These are phyloP conservation scores for Blastocystis hominis DNA, from an alignment of 352 stramenopile genomes.

Conservation along the genomic window DNA sequence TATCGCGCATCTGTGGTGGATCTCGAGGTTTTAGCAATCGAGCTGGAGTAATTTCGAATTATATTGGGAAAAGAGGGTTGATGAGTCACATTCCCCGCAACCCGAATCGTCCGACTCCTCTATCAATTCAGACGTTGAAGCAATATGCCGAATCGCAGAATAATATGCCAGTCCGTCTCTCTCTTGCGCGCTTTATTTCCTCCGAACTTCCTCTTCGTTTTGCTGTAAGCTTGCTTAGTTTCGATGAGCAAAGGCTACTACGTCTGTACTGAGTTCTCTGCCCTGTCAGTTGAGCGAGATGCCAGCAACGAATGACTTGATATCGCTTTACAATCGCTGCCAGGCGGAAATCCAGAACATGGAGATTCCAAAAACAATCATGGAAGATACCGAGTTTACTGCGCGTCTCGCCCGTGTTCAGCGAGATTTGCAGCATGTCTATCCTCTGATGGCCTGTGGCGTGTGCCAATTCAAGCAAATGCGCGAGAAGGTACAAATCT, in stretches of 20 bases:
- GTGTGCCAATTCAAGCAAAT: conserved; percentile 53
- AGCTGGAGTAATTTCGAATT: not conserved
- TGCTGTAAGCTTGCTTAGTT: not conserved
- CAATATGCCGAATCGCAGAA: conserved; percentile 41
- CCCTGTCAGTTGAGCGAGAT: conserved; percentile 48
- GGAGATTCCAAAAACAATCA: conserved; percentile 33
- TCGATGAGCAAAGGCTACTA: not conserved
- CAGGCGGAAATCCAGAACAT: conserved; percentile 36
- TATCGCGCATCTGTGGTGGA: not conserved
- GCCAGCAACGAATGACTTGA: conserved; percentile 37
- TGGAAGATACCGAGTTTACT: conserved; percentile 55
- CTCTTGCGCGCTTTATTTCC: conserved; percentile 36
- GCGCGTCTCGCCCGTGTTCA: conserved; percentile 26
- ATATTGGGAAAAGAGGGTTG: not conserved
- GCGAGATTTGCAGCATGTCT: conserved; percentile 55
- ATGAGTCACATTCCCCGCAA: not conserved
- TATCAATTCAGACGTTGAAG: conserved; percentile 38
- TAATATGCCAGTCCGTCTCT: conserved; percentile 31
- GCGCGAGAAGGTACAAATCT: not conserved
- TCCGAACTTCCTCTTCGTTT: conserved; percentile 32
- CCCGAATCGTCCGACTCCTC: conserved; percentile 26
- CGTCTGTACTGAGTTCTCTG: conserved; percentile 34
- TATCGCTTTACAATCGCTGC: conserved; percentile 47
- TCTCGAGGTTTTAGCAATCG: not conserved
- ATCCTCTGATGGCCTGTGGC: conserved; percentile 53